Evolutionary conservation across 257 asterid species (phyloP).

Genomic region (Plectranthus barbatus): DNA sequence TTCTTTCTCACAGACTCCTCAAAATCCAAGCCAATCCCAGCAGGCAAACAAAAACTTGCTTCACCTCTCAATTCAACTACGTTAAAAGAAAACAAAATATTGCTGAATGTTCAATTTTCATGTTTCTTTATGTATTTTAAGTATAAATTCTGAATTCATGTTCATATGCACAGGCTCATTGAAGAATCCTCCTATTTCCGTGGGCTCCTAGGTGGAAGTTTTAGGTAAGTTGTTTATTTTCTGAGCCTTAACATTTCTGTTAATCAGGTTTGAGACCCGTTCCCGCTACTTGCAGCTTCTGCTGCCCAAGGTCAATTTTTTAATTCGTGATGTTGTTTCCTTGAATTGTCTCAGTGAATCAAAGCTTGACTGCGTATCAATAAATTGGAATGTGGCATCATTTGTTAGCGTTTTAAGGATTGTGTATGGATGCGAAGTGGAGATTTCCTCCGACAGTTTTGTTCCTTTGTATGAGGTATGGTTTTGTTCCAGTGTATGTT

Average conservation of each 20-base stretch:
- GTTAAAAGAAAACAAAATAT: neutral
- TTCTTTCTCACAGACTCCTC: constrained; percentile 34
- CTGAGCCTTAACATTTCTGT: neutral
- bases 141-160: constrained; percentile 3
- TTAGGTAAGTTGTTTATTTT: constrained; percentile 33
- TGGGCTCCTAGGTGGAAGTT: constrained; percentile 66
- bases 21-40: constrained; percentile 37
- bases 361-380: constrained; percentile 25
- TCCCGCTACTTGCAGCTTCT: neutral
- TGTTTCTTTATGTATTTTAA: neutral
- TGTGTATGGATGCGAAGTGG: constrained; percentile 49
- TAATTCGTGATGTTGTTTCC: neutral
- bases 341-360: constrained; percentile 49
- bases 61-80: neutral
- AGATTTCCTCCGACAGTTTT: constrained; percentile 43
- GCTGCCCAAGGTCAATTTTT: neutral
- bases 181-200: constrained; percentile 69
- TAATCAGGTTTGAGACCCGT: neutral
- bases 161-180: constrained; percentile 38
- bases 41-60: constrained; percentile 29
- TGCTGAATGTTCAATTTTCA: neutral
- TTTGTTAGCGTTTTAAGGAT: constrained; percentile 44
- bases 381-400: constrained; percentile 56
- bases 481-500: neutral
- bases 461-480: constrained; percentile 57